Conservation (phyloP, 2,329 filamentous ascomycete species). For the Colletotrichum tofieldiae region DNA sequence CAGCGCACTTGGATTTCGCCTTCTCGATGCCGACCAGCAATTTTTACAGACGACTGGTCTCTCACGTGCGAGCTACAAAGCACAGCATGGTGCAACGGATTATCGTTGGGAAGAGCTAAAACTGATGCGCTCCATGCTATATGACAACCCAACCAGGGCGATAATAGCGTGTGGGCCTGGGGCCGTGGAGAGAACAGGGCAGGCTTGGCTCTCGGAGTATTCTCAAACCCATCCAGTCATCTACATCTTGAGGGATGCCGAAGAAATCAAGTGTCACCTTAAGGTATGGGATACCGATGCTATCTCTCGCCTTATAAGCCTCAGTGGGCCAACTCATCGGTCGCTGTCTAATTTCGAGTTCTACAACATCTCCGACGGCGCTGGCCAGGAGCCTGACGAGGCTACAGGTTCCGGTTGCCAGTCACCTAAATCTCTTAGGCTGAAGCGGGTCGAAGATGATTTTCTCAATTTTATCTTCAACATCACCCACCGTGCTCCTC, state of each 20-base stretch:
- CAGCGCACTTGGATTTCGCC: slow-evolving; percentile 76
- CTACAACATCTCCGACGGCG: slow-evolving; percentile 78
- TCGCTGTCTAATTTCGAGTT: slow-evolving; percentile 82
- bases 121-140: slow-evolving; percentile 73
- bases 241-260: slow-evolving; percentile 76
- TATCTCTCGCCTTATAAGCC: slow-evolving; percentile 71
- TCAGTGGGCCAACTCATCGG: slow-evolving; percentile 72
- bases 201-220: slow-evolving; percentile 73
- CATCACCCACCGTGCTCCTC: slow-evolving; percentile 68
- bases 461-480: slow-evolving; percentile 77
- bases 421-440: slow-evolving; percentile 70
- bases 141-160: slow-evolving; percentile 69
- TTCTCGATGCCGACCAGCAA: slow-evolving; percentile 78
- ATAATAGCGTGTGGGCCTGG: slow-evolving; percentile 81
- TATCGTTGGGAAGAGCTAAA: slow-evolving; percentile 76
- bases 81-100: slow-evolving; percentile 71
- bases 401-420: slow-evolving; percentile 49
- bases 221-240: slow-evolving; percentile 78
- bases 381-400: slow-evolving; percentile 1
- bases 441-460: slow-evolving; percentile 78
- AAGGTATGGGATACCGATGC: slow-evolving; percentile 68
- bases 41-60: slow-evolving; percentile 77
- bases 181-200: slow-evolving; percentile 71
- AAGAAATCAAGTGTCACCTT: slow-evolving; percentile 76
- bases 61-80: slow-evolving; percentile 75